These are phyloP conservation scores for Stereum hirsutum DNA, from an alignment of 1,284 basidiomycete genomes.

Conservation along the genomic window DNA sequence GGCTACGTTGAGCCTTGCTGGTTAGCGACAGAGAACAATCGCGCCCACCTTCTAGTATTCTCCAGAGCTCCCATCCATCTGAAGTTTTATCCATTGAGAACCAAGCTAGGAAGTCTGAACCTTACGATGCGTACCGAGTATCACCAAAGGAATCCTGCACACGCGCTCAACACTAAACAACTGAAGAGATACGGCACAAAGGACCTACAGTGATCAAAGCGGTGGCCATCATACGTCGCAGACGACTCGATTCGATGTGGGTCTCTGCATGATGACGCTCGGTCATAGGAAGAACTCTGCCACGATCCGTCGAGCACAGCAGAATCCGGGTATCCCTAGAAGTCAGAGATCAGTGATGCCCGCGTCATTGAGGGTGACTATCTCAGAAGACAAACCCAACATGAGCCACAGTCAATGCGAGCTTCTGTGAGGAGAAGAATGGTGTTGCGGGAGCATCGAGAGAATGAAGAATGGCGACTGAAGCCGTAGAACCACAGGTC, in stretches of 20 bases:
- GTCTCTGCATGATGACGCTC: slow-evolving; percentile 92
- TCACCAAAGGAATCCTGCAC: slow-evolving; percentile 98
- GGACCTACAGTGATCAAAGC: slow-evolving; percentile 82
- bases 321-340: slow-evolving; percentile 83
- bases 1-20: background rate
- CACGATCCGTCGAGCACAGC: slow-evolving; percentile 68
- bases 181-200: no score
- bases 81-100: background rate
- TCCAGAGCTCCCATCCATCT: slow-evolving; percentile 96
- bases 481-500: slow-evolving; percentile 82
- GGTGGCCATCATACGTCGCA: slow-evolving; percentile 86
- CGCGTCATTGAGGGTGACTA: slow-evolving; percentile 4
- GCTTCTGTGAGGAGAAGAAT: slow-evolving; percentile 65
- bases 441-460: slow-evolving; percentile 66
- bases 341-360: slow-evolving; percentile 1
- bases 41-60: slow-evolving; percentile 76
- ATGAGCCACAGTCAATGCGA: slow-evolving; percentile 85
- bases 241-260: slow-evolving; percentile 73
- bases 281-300: slow-evolving; percentile 72
- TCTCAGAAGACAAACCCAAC: slow-evolving; percentile 53
- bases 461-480: slow-evolving; percentile 82
- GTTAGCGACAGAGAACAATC: slow-evolving; percentile 7
- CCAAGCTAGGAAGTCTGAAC: background rate
- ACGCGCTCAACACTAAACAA: no score
- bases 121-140: slow-evolving; percentile 55